Conservation (phyloP, 2,329 filamentous ascomycete species). For the Fusarium papillatum region DNA sequence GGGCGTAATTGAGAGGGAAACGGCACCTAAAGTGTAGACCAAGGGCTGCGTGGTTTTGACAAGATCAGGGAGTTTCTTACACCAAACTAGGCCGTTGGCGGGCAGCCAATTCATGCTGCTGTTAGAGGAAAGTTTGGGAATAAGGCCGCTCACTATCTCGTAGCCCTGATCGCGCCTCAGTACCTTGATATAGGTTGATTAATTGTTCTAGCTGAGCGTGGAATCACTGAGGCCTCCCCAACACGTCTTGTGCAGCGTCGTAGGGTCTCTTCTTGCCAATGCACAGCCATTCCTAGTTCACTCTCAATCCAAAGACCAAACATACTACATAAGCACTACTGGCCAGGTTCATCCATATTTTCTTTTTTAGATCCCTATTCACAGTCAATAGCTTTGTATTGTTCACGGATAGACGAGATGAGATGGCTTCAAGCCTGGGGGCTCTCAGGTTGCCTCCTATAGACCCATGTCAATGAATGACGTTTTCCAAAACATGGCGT, state of each 20-base stretch:
- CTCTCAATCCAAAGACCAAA: neutral
- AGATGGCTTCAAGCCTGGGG: neutral
- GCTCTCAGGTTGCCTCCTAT: neutral
- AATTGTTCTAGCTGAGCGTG: neutral
- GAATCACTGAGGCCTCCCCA: neutral
- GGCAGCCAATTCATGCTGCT: too few species aligned
- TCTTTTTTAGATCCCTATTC: neutral
- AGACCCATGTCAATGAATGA: neutral
- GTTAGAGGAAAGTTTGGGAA: neutral
- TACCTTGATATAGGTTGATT: neutral
- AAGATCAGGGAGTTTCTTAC: too few species aligned
- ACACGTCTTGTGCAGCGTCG: neutral
- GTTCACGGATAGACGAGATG: neutral
- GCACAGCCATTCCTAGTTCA: neutral
- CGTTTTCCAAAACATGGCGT: neutral
- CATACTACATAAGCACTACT: neutral
- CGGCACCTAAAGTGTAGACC: too few species aligned
- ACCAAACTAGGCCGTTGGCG: too few species aligned
- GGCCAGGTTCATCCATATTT: neutral
- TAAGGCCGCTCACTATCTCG: neutral
- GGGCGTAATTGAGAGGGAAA: too few species aligned
- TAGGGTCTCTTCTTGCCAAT: neutral
- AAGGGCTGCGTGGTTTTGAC: too few species aligned
- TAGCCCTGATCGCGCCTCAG: neutral
- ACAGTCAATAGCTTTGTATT: neutral